Base-by-base conservation (phyloP, 768 basidiomycete genomes). In the Suillus occidentalis region DNA sequence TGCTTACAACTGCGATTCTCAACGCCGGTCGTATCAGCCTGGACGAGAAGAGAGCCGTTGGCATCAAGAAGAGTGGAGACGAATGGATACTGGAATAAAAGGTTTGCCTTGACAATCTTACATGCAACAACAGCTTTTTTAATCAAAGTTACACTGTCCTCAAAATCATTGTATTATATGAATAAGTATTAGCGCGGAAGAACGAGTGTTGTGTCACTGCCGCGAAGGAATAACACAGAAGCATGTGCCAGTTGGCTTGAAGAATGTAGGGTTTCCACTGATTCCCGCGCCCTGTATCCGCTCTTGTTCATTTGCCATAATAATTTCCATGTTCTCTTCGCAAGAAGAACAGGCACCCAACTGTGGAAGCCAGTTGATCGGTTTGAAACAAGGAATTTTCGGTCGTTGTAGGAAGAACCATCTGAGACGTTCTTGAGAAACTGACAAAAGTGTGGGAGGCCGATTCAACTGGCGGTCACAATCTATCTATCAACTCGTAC, bases 11-110 rank as follows among this genome's bases (percentile, higher is more conserved):
- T 13, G 92, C 92, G 16, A 94, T 97, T 73, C 84, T 97, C 69
- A 87, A 96, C 67, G 95, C 95, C 34, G 95, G 95, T 16, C 86
- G 95, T 63, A 89, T 94, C 74, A 92, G 91, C 72, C 78, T 97
- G 63, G 94, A 97, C 76, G 94, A 97, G 84, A 93, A 90, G 80
- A 80, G 94, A 66, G 83, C 91, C 8, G 94, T 97, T 60, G 82
- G 81, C 37, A 91, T 97, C 76, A 87, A 83, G 81, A 87, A 87
- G 77, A 82, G 81, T 22, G 86, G 82, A 40, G 83, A 82, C 66
- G 76, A 78, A 62, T 94, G 91, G 91, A 72, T 87, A 67, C 80
- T 95, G 60, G 87, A 89, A 75, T 94, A 79, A 79, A 73, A 20
- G 13, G 45, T 47, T 63, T 61, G 25, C 52, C 39, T 37, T 45